Evolutionary conservation across 208 protist genomes (phyloP).

Genomic region (Trypanosoma caninum): DNA sequence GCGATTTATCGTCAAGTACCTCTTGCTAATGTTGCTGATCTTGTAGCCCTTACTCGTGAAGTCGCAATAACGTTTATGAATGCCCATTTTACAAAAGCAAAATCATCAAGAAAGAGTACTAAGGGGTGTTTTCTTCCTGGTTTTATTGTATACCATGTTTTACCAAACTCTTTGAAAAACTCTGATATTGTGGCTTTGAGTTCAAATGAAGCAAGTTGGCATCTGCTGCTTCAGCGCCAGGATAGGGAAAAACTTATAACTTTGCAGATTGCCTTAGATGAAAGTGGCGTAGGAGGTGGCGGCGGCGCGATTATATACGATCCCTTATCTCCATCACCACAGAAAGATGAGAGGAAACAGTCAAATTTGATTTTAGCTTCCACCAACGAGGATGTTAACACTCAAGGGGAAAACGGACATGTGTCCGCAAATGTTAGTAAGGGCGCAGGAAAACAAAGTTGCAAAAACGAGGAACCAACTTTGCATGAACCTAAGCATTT

Average conservation of each 20-base stretch:
- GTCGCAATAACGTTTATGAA: background rate
- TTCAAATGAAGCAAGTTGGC: background rate
- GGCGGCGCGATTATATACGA: background rate
- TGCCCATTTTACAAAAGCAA: background rate
- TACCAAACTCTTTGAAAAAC: background rate
- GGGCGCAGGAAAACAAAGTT: too few species aligned
- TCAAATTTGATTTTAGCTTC: background rate
- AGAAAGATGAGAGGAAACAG: background rate
- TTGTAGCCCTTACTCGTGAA: constrained; percentile 12
- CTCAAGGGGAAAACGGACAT: background rate
- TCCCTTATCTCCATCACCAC: background rate
- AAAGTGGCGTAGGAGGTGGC: background rate
- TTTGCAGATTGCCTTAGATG: background rate
- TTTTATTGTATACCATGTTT: constrained; percentile 11
- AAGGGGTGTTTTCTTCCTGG: constrained; percentile 1
- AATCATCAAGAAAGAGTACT: background rate
- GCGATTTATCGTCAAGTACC: constrained; percentile 12
- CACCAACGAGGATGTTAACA: background rate
- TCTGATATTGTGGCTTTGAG: background rate
- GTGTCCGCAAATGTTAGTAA: background rate
- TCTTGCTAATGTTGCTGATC: constrained; percentile 4
- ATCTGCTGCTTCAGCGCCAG: constrained; percentile 3
- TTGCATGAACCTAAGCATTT: background rate
- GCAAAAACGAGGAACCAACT: background rate
- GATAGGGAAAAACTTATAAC: background rate